A percentile compares a stretch with the other conserved stretches of the same genome.
phyloP scores from a whole-genome alignment of 2,329 filamentous ascomycete genomes.

The Diplodia seriata region DNA sequence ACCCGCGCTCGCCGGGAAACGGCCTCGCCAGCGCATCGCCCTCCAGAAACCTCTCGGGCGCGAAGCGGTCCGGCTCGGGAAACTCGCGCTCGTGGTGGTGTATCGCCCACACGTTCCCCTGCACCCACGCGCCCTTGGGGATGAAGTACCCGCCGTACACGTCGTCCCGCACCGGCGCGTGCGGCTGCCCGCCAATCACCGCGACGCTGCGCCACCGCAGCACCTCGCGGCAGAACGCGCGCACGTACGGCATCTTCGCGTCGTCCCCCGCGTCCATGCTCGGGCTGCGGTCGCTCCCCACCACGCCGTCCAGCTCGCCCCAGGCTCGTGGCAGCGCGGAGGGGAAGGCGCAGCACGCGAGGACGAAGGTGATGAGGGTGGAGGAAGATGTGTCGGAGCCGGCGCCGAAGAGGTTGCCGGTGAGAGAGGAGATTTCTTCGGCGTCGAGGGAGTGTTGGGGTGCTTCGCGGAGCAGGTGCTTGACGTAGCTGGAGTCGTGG shows the following conservation, averaged over 20 bases:
- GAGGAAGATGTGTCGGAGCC: constrained; percentile 49
- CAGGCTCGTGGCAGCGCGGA: constrained; percentile 40
- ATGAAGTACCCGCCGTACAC: constrained; percentile 50
- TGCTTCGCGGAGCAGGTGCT: constrained; percentile 52
- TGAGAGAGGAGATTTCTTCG: constrained; percentile 46
- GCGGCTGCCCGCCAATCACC: constrained; percentile 40
- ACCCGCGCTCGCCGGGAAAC: constrained; percentile 55
- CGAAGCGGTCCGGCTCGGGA: constrained; percentile 48
- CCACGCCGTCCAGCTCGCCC: constrained; percentile 42
- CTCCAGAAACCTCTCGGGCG: constrained; percentile 44
- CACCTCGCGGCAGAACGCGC: constrained; percentile 45
- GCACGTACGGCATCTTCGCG: constrained; percentile 43
- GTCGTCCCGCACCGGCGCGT: constrained; percentile 49
- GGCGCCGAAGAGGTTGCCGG: constrained; percentile 46
- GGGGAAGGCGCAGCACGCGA: constrained; percentile 41
- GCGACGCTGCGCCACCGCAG: constrained; percentile 45
- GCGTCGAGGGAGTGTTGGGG: constrained; percentile 41
- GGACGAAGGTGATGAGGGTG: constrained; percentile 48
- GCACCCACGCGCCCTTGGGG: constrained; percentile 49
- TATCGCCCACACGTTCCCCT: constrained; percentile 49
- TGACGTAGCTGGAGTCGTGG: constrained; percentile 45
- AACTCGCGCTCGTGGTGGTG: constrained; percentile 49
- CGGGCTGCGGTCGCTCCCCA: constrained; percentile 41
- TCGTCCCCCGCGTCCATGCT: constrained; percentile 39
- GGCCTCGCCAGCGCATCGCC: constrained; percentile 39